A percentile compares a stretch with the other conserved stretches of the same genome.
These are phyloP conservation scores for Tricholoma sp. DNA, from an alignment of 768 basidiomycete genomes.

Conservation along the genomic window DNA sequence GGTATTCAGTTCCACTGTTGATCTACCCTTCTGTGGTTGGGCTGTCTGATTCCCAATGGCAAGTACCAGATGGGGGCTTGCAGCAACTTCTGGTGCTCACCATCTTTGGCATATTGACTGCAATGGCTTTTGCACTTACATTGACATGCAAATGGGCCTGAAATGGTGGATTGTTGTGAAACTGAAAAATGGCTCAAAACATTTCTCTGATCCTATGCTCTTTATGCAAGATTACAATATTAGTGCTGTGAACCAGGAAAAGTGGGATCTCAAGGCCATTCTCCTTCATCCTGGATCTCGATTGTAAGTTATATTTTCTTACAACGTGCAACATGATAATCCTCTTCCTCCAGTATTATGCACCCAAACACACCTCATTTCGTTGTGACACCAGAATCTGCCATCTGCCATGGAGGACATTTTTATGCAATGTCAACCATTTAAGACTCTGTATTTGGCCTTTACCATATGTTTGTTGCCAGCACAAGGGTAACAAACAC, in stretches of 20 bases:
- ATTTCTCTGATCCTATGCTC: neutral
- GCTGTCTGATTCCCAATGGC: neutral
- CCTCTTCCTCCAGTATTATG: neutral
- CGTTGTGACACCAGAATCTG: neutral
- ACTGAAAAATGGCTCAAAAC: neutral
- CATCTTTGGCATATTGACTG: neutral
- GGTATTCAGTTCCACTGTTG: neutral
- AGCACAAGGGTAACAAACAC: neutral
- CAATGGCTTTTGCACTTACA: neutral
- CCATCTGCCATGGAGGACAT: neutral
- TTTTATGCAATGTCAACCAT: slow-evolving; percentile 1
- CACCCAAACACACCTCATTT: neutral
- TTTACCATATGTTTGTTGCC: neutral
- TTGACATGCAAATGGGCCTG: neutral
- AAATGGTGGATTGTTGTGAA: neutral
- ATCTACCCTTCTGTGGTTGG: neutral
- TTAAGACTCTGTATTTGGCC: neutral
- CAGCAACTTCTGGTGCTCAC: neutral
- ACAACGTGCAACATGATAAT: neutral
- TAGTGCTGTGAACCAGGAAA: no score
- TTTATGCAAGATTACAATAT: neutral
- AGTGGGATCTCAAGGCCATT: no score
- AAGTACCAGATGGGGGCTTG: neutral
- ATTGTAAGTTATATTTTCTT: neutral
- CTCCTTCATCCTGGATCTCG: neutral